These are phyloP conservation scores for Sarcomyxa edulis DNA, from an alignment of 768 basidiomycete genomes.

Conservation along the genomic window DNA sequence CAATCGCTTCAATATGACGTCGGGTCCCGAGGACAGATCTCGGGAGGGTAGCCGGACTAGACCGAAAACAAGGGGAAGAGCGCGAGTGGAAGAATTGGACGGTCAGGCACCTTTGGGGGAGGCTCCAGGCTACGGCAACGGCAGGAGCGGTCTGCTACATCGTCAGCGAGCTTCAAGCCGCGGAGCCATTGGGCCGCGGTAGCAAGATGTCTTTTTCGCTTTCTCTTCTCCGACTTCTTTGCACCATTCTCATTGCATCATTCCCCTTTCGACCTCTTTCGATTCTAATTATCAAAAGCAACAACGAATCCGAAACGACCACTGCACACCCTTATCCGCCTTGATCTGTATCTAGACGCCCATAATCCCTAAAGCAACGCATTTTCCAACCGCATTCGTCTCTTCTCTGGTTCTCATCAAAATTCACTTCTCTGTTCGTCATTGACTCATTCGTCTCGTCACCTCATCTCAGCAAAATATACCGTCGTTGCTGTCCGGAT, in stretches of 20 bases:
- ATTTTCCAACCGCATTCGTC: no score
- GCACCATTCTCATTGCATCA: neutral
- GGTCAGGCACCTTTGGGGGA: conserved; percentile 31
- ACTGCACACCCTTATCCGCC: no score
- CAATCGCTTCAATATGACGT: conserved; percentile 15
- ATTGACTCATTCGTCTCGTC: no score
- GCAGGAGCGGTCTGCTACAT: conserved; percentile 57
- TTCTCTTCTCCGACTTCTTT: no score
- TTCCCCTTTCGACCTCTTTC: conserved; percentile 2
- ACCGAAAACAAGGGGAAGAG: conserved; percentile 34
- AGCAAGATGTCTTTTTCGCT: no score
- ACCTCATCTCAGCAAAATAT: conserved; percentile 15
- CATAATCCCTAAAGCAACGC: no score
- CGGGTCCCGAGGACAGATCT: conserved; percentile 19
- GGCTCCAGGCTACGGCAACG: conserved; percentile 59
- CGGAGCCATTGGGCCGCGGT: neutral
- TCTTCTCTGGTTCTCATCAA: no score
- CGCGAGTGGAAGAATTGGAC: no score
- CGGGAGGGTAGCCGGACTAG: conserved; percentile 19
- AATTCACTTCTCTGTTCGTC: no score
- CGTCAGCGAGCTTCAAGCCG: conserved; percentile 24
- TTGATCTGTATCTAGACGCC: no score
- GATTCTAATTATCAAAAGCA: no score
- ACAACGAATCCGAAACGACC: no score
- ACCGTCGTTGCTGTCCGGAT: conserved; percentile 10